Evolutionary conservation across 2,329 filamentous ascomycete genomes (phyloP), one percentile per base, ranked within the genome.

Genomic region (Chaetomium olivaceum): DNA sequence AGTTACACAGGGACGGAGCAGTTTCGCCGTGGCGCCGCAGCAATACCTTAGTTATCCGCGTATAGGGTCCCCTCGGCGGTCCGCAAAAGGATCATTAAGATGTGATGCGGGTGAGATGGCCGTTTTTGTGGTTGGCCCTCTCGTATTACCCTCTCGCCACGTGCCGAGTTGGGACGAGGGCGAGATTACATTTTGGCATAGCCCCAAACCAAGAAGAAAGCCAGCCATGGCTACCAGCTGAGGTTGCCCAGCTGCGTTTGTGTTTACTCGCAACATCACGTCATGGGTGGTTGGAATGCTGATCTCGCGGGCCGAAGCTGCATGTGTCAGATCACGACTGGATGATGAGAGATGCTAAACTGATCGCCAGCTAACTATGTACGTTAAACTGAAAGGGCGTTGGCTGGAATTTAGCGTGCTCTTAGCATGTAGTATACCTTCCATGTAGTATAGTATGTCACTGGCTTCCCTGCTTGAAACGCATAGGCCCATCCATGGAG

Each of bases 71-170:
- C 8, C 9, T 29, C 7, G 16, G 36, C 23, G 33, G 50, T 25
- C 23, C 4, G 48, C 33, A 54, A 19, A 54, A 55, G 50, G 59
- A 61, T 58, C 61, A 58, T 25, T 52, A 36, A 52, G 25, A 51
- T 51, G 51, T 2, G 25, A 51, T 51, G 51, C 6, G n/a, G 46
- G n/a, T 25, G 16, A 36, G n/a, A 12, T 29, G 43, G 57, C 39
- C 27, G 2, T 2, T 50, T 23, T n/a, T 43, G 39, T 43, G 39
- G 33, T n/a, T 43, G 7, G 33, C 21, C 39, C 23, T 7, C 8
- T 29, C 27, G 23, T 48, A 25, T 48, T 48, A 48, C 39, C 39
- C 7, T 2, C 36, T 6, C 5, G 16, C 39, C 23, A 39, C 23
- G n/a, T 16, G 31, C 9, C 9, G n/a, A 21, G 54, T 23, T 56